These are phyloP conservation scores for Tetrapisispora fleetii DNA, from an alignment of 805 yeast species.

Conservation along the genomic window DNA sequence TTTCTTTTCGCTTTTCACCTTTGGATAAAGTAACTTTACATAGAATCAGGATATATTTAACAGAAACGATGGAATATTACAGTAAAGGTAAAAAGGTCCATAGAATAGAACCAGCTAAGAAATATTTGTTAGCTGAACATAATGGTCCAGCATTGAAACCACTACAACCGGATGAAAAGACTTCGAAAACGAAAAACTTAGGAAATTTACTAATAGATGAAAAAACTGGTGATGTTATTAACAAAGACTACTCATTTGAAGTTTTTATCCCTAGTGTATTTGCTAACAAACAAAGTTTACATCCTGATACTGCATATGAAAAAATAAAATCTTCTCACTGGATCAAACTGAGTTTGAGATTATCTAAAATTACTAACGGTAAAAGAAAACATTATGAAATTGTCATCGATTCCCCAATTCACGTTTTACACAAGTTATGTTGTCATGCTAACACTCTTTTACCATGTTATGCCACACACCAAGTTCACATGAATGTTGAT, in stretches of 20 bases:
- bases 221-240: slow-evolving; percentile 47
- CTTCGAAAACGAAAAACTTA: slow-evolving; percentile 32
- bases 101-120: slow-evolving; percentile 81
- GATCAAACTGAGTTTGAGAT: slow-evolving; percentile 79
- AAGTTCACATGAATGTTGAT: not conserved
- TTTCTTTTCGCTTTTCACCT: slow-evolving; percentile 77
- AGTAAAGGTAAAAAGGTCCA: slow-evolving; percentile 82
- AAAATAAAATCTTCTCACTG: slow-evolving; percentile 89
- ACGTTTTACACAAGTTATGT: slow-evolving; percentile 63
- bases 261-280: slow-evolving; percentile 71
- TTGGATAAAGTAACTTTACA: slow-evolving; percentile 78
- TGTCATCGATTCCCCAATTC: slow-evolving; percentile 90
- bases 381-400: slow-evolving; percentile 90
- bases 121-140: slow-evolving; percentile 72
- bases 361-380: slow-evolving; percentile 55
- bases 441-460: slow-evolving; percentile 71
- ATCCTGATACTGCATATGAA: slow-evolving; percentile 76
- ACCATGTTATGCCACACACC: slow-evolving; percentile 52
- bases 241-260: slow-evolving; percentile 77
- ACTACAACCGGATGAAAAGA: slow-evolving; percentile 25
- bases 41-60: slow-evolving; percentile 71
- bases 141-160: slow-evolving; percentile 43
- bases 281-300: slow-evolving; percentile 46
- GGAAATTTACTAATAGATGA: slow-evolving; percentile 35
- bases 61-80: slow-evolving; percentile 86